Evolutionary conservation across 2,329 filamentous ascomycete species (phyloP).

Genomic region (Aspergillus clavatus): DNA sequence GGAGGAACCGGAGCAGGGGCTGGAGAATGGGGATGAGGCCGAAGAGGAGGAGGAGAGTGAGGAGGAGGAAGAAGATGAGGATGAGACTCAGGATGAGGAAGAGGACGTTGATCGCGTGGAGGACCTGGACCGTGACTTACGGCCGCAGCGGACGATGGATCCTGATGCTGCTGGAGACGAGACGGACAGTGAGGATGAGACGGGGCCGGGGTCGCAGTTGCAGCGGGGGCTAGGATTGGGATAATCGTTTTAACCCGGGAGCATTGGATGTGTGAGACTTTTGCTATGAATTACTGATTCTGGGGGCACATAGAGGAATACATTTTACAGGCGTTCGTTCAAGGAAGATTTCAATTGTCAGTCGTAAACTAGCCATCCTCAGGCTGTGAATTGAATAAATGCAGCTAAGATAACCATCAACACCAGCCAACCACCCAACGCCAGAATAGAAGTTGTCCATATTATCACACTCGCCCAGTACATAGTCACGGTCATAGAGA

Average conservation of each 20-base stretch:
- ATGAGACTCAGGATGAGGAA: slow-evolving; percentile 20
- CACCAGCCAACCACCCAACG: neutral
- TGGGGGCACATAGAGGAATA: too few species aligned
- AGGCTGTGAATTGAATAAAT: neutral
- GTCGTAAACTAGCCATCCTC: too few species aligned
- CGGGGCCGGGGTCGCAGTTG: slow-evolving; percentile 27
- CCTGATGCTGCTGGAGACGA: slow-evolving; percentile 30
- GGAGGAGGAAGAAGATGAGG: slow-evolving; percentile 19
- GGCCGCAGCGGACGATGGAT: slow-evolving; percentile 22
- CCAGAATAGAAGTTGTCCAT: neutral
- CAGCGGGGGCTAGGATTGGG: slow-evolving; percentile 29
- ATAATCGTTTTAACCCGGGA: neutral
- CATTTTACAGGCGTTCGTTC: too few species aligned
- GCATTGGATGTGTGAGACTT: neutral
- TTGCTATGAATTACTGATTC: too few species aligned
- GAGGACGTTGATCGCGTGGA: slow-evolving; percentile 37
- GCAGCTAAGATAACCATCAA: neutral
- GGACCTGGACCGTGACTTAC: slow-evolving; percentile 30
- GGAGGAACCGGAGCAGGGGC: slow-evolving; percentile 23
- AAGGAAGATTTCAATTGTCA: too few species aligned
- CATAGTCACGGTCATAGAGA: neutral
- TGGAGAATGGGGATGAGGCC: slow-evolving; percentile 22
- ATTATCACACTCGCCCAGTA: neutral
- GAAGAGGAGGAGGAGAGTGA: slow-evolving; percentile 23
- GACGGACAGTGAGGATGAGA: slow-evolving; percentile 29